Base-by-base conservation (phyloP, 2,329 filamentous ascomycete species). In the Fonsecaea erecta region DNA sequence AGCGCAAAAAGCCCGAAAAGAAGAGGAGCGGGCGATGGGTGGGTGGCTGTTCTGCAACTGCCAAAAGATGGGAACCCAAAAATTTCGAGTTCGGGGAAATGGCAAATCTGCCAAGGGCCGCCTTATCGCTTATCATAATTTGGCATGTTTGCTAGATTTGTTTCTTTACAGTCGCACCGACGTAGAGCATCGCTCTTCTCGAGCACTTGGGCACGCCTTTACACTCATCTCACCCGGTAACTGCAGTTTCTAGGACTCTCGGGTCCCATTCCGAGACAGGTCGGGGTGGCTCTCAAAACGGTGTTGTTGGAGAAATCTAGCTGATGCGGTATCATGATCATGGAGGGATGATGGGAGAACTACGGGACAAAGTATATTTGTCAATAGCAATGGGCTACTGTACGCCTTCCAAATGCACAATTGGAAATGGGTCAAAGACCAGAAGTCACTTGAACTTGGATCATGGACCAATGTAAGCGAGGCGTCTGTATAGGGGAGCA, bases 121-220 rank as follows among this genome's bases (percentile, higher is more conserved):
- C 26, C 32, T 60, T 64, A 64, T 60, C 56, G 56, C 56, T 60
- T 60, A 60, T 64, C 62, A 30, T 18, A 48, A 37, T 62, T 56
- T 56, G 35, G 35, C 21, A 46, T 26, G 24, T 56, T 62, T 62
- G 37, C 16, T 32, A 11, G 26, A 21, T 56, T 56, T 56, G 51
- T 53, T 53, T 53, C 43, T 3, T 8, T 4, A 3, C 28, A 3
- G 8, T 8, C 28, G 8, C 28, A 3, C 28, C 28, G 8, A 14
- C 14, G 35, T 11, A 14, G 14, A 12, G 14, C n/a, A 12, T 37
- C 14, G 35, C 3, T 12, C 35, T 37, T 37, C 35, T n/a, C n/a
- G n/a, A n/a, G n/a, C n/a, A 12, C 35, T 37, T 1, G 11, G 8
- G 1, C 14, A 37, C 12, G 11, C 1, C 35, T 37, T 37, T 37